Conservation (phyloP, 2,329 filamentous ascomycete species). For the Coniochaeta pulveracea region DNA sequence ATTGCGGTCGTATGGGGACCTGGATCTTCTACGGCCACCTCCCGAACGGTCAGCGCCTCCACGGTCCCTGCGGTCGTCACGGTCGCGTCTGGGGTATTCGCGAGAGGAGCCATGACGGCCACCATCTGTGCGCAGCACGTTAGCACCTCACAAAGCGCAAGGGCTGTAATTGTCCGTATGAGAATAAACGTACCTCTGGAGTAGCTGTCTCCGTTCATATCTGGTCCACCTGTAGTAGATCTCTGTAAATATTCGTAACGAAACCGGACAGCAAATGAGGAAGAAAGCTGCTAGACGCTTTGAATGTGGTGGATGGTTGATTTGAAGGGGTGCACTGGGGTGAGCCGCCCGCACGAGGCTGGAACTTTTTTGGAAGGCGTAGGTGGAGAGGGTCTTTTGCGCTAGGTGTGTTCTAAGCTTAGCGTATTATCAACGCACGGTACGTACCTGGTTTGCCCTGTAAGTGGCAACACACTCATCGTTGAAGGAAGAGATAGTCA, state of each 20-base stretch:
- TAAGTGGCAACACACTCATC: too few species aligned
- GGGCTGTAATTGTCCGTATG: background rate
- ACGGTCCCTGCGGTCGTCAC: constrained; percentile 17
- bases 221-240: too few species aligned
- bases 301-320: background rate
- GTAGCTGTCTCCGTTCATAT: constrained; percentile 81
- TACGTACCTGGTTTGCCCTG: too few species aligned
- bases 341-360: constrained; percentile 22
- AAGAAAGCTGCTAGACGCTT: background rate
- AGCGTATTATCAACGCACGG: constrained; percentile 9
- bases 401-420: constrained; percentile 10
- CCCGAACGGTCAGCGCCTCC: constrained; percentile 19
- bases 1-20: constrained; percentile 68
- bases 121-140: constrained; percentile 21
- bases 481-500: too few species aligned
- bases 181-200: constrained; percentile 52
- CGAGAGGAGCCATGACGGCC: constrained; percentile 40
- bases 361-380: constrained; percentile 28
- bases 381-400: background rate
- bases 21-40: constrained; percentile 61
- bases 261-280: background rate
- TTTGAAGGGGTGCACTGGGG: background rate
- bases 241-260: constrained; percentile 4
- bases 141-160: background rate
- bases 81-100: constrained; percentile 33